A percentile compares a stretch with the other conserved stretches of the same genome.
These are phyloP conservation scores for Vaccinium darrowii DNA, from an alignment of 148 eudicot genomes.

Conservation along the genomic window DNA sequence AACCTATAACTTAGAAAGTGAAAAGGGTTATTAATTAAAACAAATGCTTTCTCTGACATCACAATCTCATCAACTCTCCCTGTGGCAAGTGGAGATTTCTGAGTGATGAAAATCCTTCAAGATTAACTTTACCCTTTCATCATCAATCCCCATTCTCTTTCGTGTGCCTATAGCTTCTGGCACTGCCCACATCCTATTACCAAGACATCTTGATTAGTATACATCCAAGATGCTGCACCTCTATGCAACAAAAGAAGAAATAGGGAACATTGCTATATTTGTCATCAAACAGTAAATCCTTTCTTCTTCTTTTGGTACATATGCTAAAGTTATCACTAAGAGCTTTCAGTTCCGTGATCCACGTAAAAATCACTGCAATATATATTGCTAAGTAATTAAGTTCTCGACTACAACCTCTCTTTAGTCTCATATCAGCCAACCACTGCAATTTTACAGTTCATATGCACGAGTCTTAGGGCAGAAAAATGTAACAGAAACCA, in stretches of 20 bases:
- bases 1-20: not conserved
- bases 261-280: not conserved
- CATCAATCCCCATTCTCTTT: slow-evolving; percentile 47
- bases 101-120: slow-evolving; percentile 38
- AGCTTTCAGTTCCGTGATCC: not conserved
- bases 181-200: slow-evolving; percentile 49
- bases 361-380: not conserved
- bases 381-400: not conserved
- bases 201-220: slow-evolving; percentile 6
- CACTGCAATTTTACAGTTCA: not conserved
- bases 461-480: not conserved
- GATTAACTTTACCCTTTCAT: slow-evolving; percentile 51
- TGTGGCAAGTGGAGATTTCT: not conserved
- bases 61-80: not conserved
- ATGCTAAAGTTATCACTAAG: not conserved
- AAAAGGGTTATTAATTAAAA: not conserved
- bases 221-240: not conserved
- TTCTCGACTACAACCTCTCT: not conserved
- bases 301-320: not conserved
- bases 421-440: not conserved
- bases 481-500: not conserved
- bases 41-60: not conserved
- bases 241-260: not conserved
- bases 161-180: slow-evolving; percentile 68
- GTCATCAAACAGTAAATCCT: not conserved